A percentile compares a stretch with the other conserved stretches of the same genome.
These are phyloP conservation scores for Kingdonia uniflora DNA, from an alignment of 164 flowering plant genomes.

Conservation along the genomic window DNA sequence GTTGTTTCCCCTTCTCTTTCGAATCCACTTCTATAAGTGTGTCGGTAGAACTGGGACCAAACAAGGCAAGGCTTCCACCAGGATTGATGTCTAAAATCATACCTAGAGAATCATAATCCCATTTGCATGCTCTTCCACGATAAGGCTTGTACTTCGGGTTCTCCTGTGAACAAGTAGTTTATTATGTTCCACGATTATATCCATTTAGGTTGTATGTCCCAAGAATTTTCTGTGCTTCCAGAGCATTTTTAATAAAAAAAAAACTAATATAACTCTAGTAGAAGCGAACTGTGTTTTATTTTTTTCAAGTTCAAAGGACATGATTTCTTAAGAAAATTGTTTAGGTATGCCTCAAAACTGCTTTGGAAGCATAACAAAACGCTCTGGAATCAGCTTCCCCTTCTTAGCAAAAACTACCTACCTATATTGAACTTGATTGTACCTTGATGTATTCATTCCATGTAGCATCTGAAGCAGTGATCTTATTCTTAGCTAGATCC, in stretches of 20 bases:
- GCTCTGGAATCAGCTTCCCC: not conserved
- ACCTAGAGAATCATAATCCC: slow-evolving; percentile 7
- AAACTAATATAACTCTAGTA: too few species aligned
- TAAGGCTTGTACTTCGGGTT: slow-evolving; percentile 7
- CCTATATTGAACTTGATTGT: not conserved
- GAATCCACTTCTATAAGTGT: not conserved
- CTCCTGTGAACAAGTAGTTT: not conserved
- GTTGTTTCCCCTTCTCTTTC: slow-evolving; percentile 5
- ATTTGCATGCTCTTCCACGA: slow-evolving; percentile 10
- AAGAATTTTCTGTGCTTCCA: too few species aligned
- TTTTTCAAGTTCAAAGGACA: too few species aligned
- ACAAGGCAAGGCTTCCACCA: not conserved
- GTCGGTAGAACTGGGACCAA: not conserved
- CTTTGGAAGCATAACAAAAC: not conserved
- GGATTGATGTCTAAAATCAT: slow-evolving; percentile 3
- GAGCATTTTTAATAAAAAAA: too few species aligned
- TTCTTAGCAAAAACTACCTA: not conserved
- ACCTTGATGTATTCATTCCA: slow-evolving; percentile 11
- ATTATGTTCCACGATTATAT: not conserved
- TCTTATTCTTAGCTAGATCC: slow-evolving; percentile 4
- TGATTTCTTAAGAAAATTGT: too few species aligned
- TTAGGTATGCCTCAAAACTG: too few species aligned
- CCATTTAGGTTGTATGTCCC: too few species aligned
- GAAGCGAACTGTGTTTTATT: too few species aligned
- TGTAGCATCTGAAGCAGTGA: slow-evolving; percentile 2